Evolutionary conservation across 768 basidiomycete genomes (phyloP), one percentile per base, ranked within the genome.

Genomic region (Serendipita sp.): DNA sequence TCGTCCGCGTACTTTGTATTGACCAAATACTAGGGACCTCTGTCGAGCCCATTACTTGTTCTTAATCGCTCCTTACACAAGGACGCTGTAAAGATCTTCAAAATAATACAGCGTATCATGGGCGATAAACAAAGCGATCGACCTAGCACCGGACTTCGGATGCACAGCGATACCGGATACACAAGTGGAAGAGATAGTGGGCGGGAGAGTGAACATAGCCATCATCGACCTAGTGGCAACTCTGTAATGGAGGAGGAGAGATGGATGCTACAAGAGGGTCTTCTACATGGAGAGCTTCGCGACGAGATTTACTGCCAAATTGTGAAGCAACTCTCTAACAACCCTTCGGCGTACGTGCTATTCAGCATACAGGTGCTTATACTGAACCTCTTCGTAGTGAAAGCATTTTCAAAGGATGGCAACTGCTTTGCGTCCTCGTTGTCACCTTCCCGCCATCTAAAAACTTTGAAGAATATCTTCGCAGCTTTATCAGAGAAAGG

Each of bases 291-390:
- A 10, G 92, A 95, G 74, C 77, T 96, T 69, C 77, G 93, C 67
- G 94, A 97, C 73, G 94, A 96, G 75, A 86, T 94, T 60, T 97
- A 90, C 69, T 93, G 90, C 70, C 94, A 96, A 69, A 68, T 90
- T 30, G 86, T 94, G 83, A 96, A 96, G 72, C 94, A 96, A 74
- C 76, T 95, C 13, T 89, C 83, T 1, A 80, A 80, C 47, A 96
- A 96, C 72, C 84, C 90, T 8, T 85, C 80, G 73, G 76, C 85
- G 85, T 92, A 70, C 69, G 89, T 81, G 2, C 15, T 41, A 10
- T 7, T 35, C 18, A 46, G 34, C 18, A 24, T 34, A 16, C 54
- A 28, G 28, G 35, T 24, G 24, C 10, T 28, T 24, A 15, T 18
- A 11, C 8, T 24, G n/a, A 24, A 47, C n/a, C 3, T 53, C 28